Evolutionary conservation across 1,284 basidiomycete species (phyloP), one percentile per base, ranked within the genome.

Genomic region (Vanrija pseudolonga): DNA sequence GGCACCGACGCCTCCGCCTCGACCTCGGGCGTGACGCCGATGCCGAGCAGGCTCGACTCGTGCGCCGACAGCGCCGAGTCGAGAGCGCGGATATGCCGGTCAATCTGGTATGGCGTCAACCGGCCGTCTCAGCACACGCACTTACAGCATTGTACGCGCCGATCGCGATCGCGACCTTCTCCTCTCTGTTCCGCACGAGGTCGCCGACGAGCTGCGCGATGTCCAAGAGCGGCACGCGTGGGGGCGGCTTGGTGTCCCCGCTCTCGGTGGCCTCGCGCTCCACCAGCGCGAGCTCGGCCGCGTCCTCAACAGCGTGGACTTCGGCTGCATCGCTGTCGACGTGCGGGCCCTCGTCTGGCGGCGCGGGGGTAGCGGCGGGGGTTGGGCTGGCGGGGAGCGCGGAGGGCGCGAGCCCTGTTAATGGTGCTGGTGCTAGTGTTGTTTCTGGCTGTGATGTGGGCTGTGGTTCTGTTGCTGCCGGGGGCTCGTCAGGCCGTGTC

Each of bases 31-130:
- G n/a, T n/a, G 12, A 17, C 14, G 14, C 28, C 45, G 2, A 74
- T 59, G 15, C 73, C 73, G 22, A 73, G 59, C 43, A 76, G 63
- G n/a, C 68, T 67, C 3, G 72, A 64, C 57, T 76, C 72, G 47
- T 76, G 71, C 2, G 68, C 65, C 11, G 63, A 57, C 4, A 77
- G 54, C 11, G 79, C 79, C 1, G 70, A 74, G 64, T 81, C 80
- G 19, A 81, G 71, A 3, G 79, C 74, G n/a, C 79, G 71, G 47
- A 80, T 78, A 59, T 80, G 79, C 39, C 79, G 64, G 58, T 81
- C 80, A 38, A 81, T 75, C 70, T 75, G 64, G 22, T 12, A 19
- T 49, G n/a, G n/a, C 8, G 24, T 24, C 7, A 11, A 18, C 26
- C 11, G 17, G 22, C 40, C 17, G 5, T 24, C 24, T n/a, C 24